phyloP scores from a whole-genome alignment of 208 protist species.

The Trypanosoma melophagium region DNA sequence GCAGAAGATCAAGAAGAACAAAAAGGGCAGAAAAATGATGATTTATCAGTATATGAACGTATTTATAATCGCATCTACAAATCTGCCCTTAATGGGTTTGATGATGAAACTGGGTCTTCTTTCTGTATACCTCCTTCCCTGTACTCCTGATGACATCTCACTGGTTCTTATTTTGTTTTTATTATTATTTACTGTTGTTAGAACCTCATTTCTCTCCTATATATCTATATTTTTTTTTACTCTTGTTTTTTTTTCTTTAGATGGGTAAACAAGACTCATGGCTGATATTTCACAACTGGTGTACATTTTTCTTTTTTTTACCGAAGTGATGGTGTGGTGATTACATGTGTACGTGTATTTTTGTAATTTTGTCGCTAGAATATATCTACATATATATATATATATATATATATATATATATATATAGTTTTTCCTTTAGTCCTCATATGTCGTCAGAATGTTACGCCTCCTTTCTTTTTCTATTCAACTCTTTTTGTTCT shows the following conservation, averaged over 20 bases:
- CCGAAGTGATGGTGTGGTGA: no score
- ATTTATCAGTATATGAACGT: slow-evolving; percentile 25
- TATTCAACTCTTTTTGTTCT: not conserved
- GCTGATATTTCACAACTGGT: not conserved
- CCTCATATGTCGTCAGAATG: not conserved
- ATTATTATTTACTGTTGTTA: slow-evolving; percentile 13
- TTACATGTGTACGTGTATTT: not conserved
- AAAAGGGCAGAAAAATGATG: not conserved
- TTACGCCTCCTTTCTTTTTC: not conserved
- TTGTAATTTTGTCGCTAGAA: not conserved
- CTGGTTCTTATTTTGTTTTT: slow-evolving; percentile 13
- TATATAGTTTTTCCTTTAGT: no score
- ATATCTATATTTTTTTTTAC: slow-evolving; percentile 16
- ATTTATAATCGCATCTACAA: slow-evolving; percentile 35
- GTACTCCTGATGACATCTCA: slow-evolving; percentile 1
- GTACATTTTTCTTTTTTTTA: slow-evolving; percentile 6
- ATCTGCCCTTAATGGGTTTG: not conserved
- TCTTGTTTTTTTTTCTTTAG: slow-evolving; percentile 14
- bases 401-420: no score
- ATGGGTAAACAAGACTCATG: not conserved
- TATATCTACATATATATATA: no score
- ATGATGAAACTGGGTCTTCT: slow-evolving; percentile 2
- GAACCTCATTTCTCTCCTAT: not conserved
- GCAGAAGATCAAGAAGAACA: not conserved
- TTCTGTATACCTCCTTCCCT: slow-evolving; percentile 4